A percentile compares a stretch with the other conserved stretches of the same genome.
phyloP scores from a whole-genome alignment of 2,329 filamentous ascomycete species.

The Alternaria sp. region DNA sequence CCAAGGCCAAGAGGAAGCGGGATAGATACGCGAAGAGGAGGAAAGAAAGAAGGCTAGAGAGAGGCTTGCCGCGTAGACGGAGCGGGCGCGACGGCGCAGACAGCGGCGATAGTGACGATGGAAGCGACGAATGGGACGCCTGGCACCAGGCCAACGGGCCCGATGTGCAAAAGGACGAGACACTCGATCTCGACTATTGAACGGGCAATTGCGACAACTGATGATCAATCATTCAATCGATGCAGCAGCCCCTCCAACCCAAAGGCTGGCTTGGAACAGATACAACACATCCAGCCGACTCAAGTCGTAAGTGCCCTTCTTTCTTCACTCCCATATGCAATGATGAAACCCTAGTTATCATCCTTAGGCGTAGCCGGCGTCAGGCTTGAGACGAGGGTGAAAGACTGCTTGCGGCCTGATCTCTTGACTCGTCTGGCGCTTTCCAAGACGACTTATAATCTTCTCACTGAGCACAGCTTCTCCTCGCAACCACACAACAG shows the following conservation, averaged over 20 bases:
- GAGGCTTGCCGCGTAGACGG: conserved; percentile 12
- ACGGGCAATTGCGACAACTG: neutral
- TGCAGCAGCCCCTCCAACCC: neutral
- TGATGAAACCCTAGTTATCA: conserved; percentile 92
- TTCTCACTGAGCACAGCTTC: conserved; percentile 45
- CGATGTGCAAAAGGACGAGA: conserved; percentile 49
- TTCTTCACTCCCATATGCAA: conserved; percentile 40
- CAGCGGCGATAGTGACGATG: conserved; percentile 34
- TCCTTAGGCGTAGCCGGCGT: conserved; percentile 81
- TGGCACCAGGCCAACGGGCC: conserved; percentile 54
- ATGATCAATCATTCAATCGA: neutral
- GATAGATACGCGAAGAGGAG: conserved; percentile 35
- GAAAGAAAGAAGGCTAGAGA: conserved; percentile 27
- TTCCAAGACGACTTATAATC: conserved; percentile 45
- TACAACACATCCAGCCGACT: neutral
- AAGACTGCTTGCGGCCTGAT: conserved; percentile 26
- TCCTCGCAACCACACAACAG: neutral
- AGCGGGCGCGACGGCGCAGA: conserved; percentile 13
- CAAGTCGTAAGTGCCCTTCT: conserved; percentile 10
- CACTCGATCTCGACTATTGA: conserved; percentile 59
- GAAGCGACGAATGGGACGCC: conserved; percentile 52
- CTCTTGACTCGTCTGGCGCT: conserved; percentile 26
- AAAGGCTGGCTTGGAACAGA: neutral
- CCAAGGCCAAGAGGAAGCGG: conserved; percentile 32
- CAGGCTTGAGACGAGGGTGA: conserved; percentile 31